Percentiles rank a stretch among this genome's conserved stretches.
These are phyloP conservation scores for Pluteus cervinus DNA, from an alignment of 768 basidiomycete genomes.

Conservation along the genomic window DNA sequence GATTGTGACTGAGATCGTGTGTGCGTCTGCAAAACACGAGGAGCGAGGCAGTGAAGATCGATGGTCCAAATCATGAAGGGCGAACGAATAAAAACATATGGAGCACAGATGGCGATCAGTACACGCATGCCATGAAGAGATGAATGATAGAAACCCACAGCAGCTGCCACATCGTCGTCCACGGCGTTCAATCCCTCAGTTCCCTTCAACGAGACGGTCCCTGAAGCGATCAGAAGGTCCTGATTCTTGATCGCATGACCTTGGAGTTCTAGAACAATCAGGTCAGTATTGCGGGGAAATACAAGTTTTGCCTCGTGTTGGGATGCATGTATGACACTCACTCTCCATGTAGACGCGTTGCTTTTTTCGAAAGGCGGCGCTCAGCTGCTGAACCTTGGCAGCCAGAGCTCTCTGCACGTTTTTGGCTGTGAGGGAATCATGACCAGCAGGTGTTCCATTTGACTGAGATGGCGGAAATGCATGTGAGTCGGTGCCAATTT, in stretches of 20 bases:
- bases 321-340: slow-evolving; percentile 36
- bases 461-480: slow-evolving; percentile 54
- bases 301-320: slow-evolving; percentile 10
- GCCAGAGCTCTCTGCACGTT: slow-evolving; percentile 96
- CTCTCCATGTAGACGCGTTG: slow-evolving; percentile 98
- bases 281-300: slow-evolving; percentile 12
- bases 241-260: slow-evolving; percentile 98
- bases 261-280: slow-evolving; percentile 63
- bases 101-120: slow-evolving; percentile 8
- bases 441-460: too few relatives aligned
- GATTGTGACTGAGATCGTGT: slow-evolving; percentile 31
- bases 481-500: slow-evolving; percentile 57
- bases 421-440: slow-evolving; percentile 66
- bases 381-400: slow-evolving; percentile 92
- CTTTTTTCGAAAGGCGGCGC: slow-evolving; percentile 91
- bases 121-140: slow-evolving; percentile 10
- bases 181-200: slow-evolving; percentile 78
- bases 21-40: slow-evolving; percentile 20
- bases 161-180: slow-evolving; percentile 87
- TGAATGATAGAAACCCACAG: slow-evolving; percentile 43
- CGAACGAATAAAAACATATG: slow-evolving; percentile 7
- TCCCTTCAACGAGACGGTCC: slow-evolving; percentile 75
- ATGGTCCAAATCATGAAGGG: too few relatives aligned
- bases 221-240: slow-evolving; percentile 88
- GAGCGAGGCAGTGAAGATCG: slow-evolving; percentile 2